Conservation (phyloP, 129 eudicot genomes). For the Daucus carota region DNA sequence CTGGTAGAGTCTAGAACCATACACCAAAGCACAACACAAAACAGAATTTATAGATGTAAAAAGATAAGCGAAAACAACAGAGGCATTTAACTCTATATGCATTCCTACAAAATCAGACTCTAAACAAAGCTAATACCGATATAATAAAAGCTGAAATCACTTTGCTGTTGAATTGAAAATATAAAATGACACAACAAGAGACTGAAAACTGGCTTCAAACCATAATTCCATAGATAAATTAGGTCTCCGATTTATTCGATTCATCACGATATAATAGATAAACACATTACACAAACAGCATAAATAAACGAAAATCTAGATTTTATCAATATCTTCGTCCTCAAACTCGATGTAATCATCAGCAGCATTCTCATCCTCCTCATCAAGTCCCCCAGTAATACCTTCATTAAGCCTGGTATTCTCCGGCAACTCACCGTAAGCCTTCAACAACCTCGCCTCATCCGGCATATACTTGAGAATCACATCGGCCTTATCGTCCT, state of each 20-base stretch:
- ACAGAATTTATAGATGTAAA: neutral
- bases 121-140: too few relatives aligned
- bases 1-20: neutral
- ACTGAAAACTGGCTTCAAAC: too few relatives aligned
- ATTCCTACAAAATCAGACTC: too few relatives aligned
- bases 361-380: slow-evolving; percentile 2
- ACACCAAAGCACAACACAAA: neutral
- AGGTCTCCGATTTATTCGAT: neutral
- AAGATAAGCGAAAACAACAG: neutral
- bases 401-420: slow-evolving; percentile 4
- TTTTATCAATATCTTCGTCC: slow-evolving; percentile 8
- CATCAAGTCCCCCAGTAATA: slow-evolving; percentile 1
- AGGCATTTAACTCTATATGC: neutral
- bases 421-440: slow-evolving; percentile 25
- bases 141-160: too few relatives aligned
- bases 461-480: slow-evolving; percentile 90
- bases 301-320: neutral
- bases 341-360: slow-evolving; percentile 9
- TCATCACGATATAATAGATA: neutral
- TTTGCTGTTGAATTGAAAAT: too few relatives aligned
- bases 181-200: too few relatives aligned
- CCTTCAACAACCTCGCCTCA: slow-evolving; percentile 84
- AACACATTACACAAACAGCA: slow-evolving; percentile 8
- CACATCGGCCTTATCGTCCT: slow-evolving; percentile 93
- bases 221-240: neutral